Evolutionary conservation across 2,329 filamentous ascomycete species (phyloP), one percentile per base, ranked within the genome.

Genomic region (Penicillium sp.): DNA sequence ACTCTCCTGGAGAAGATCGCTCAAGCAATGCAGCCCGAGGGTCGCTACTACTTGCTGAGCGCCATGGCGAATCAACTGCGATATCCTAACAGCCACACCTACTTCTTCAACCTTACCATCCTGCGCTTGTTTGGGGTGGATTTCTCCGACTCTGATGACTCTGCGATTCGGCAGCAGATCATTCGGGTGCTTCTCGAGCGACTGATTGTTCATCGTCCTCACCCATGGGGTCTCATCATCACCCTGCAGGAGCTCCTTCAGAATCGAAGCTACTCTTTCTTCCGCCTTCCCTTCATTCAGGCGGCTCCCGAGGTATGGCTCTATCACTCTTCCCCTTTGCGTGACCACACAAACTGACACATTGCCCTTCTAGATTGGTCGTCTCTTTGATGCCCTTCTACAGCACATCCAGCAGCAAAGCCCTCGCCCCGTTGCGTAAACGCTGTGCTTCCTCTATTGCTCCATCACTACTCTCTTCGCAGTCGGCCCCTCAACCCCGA

Each of bases 201-300:
- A 42, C 76, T 96, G 40, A 81, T 94, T 50, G 86, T 89, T 24
- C 89, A 88, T 67, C 89, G 90, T 73, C 91, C 91, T 45, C 91
- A 97, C 66, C 91, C 94, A 13, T 97, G 91, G 91, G 94, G 94
- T 9, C 74, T 98, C 38, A 84, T 96, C 66, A 84, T 90, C 53
- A 91, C 90, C 33, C 79, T 95, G 52, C 74, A 93, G 54, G 93
- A 97, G 73, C 79, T 98, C 48, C 77, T 95, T 57, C 94, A 95
- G 76, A 96, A 95, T 66, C 84, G 87, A 46, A 88, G 84, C 64
- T 94, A 91, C 69, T 83, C 83, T 63, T 95, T 98, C 76, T 97
- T 94, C 75, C 88, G 93, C 43, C 77, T 95, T 57, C 87, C 88
- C 26, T 96, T 95, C 62, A 87, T 97, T 71, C 94, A 95, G 75